phyloP scores from a whole-genome alignment of 2,329 filamentous ascomycete genomes.

The Samsoniella hepiali region DNA sequence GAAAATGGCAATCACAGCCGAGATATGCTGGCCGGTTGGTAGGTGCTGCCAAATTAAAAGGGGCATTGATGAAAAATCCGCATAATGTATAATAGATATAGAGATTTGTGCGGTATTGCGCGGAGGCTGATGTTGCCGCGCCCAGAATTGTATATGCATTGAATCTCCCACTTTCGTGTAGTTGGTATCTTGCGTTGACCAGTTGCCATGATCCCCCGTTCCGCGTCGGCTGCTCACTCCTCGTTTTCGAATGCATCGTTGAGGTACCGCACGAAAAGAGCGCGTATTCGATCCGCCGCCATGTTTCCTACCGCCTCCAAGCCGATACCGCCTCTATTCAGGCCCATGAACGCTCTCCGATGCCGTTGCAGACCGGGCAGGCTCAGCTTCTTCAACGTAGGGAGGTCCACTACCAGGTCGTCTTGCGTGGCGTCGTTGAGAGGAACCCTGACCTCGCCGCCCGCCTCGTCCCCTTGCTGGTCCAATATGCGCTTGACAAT shows the following conservation, averaged over 20 bases:
- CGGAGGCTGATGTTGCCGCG: not conserved
- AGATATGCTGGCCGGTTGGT: not conserved
- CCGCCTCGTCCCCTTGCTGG: conserved; percentile 67
- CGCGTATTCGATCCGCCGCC: conserved; percentile 52
- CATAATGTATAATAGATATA: not conserved
- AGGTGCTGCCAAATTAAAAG: not conserved
- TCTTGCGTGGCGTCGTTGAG: conserved; percentile 36
- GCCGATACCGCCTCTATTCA: conserved; percentile 70
- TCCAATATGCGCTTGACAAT: conserved; percentile 68
- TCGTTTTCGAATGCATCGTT: conserved; percentile 63
- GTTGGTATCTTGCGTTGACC: not conserved
- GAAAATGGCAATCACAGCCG: not conserved
- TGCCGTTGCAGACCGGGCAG: conserved; percentile 75
- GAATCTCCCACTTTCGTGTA: not conserved
- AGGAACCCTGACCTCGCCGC: conserved; percentile 52
- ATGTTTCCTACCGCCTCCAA: conserved; percentile 54
- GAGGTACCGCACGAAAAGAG: conserved; percentile 64
- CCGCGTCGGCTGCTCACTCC: conserved; percentile 32
- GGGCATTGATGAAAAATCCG: not conserved
- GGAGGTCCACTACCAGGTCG: conserved; percentile 61
- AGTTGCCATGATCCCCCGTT: not conserved
- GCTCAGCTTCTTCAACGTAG: conserved; percentile 58
- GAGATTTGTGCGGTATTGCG: not conserved
- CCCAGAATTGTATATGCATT: not conserved
- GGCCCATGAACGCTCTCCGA: conserved; percentile 70